These are phyloP conservation scores for Leptoxyphium fumago DNA, from an alignment of 2,329 filamentous ascomycete genomes.

Conservation along the genomic window DNA sequence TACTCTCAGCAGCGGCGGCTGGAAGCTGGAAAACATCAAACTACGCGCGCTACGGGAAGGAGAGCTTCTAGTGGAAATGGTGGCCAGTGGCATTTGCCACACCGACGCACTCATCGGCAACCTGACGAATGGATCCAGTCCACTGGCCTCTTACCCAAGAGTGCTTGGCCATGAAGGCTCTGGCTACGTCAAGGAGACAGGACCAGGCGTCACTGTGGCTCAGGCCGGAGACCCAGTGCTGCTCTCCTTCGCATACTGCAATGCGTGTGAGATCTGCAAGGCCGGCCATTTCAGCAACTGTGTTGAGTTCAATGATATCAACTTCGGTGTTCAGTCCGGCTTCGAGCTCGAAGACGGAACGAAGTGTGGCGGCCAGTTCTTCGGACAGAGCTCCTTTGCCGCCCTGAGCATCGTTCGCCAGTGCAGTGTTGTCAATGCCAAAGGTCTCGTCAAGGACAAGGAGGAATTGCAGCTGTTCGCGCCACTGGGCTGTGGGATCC, in stretches of 20 bases:
- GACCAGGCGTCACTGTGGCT: slow-evolving; percentile 26
- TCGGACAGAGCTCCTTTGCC: slow-evolving; percentile 34
- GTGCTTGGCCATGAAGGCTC: slow-evolving; percentile 40
- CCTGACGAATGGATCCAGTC: slow-evolving; percentile 17
- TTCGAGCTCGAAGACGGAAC: slow-evolving; percentile 7
- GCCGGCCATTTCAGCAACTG: slow-evolving; percentile 34
- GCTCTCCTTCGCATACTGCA: slow-evolving; percentile 34
- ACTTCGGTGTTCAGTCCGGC: slow-evolving; percentile 21
- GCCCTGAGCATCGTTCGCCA: slow-evolving; percentile 25
- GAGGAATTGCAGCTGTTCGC: slow-evolving; percentile 29
- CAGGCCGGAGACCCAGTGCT: slow-evolving; percentile 32
- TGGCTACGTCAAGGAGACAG: slow-evolving; percentile 34
- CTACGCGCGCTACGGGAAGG: slow-evolving; percentile 25
- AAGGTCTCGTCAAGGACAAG: slow-evolving; percentile 22
- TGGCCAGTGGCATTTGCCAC: slow-evolving; percentile 41
- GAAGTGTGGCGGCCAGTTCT: slow-evolving; percentile 29
- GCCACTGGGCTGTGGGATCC: slow-evolving; percentile 32
- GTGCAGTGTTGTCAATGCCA: slow-evolving; percentile 28
- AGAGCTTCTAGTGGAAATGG: slow-evolving; percentile 39
- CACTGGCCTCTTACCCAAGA: slow-evolving; percentile 29
- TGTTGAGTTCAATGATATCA: slow-evolving; percentile 31
- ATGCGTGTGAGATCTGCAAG: slow-evolving; percentile 34
- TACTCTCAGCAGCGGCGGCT: slow-evolving; percentile 22
- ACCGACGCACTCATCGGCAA: slow-evolving; percentile 37
- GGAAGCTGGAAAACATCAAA: slow-evolving; percentile 26